Evolutionary conservation across 148 eudicot species (phyloP).

Genomic region (Diospyros kaki): DNA sequence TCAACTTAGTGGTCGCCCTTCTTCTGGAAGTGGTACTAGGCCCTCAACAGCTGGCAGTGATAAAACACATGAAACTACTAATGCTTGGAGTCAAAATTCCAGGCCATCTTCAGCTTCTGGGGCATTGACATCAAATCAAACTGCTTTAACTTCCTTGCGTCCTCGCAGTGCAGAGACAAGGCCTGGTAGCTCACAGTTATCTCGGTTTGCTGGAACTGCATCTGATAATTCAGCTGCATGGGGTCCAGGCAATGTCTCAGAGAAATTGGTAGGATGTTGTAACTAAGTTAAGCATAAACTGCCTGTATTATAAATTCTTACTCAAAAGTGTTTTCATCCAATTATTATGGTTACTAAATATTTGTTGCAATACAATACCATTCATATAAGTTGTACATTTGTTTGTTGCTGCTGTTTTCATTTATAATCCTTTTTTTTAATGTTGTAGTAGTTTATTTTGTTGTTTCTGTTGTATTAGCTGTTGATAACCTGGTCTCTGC

Average conservation of each 20-base stretch:
- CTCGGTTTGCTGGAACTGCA: conserved; percentile 83
- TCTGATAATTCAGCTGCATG: conserved; percentile 53
- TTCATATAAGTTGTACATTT: not conserved
- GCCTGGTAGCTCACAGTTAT: conserved; percentile 89
- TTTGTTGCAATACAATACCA: not conserved
- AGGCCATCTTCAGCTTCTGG: conserved; percentile 97
- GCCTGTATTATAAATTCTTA: not conserved
- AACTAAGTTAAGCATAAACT: not conserved
- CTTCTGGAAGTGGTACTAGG: conserved; percentile 82
- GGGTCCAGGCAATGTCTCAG: conserved; percentile 50
- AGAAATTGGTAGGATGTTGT: conserved; percentile 55
- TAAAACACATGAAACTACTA: conserved; percentile 50
- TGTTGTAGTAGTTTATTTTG: not conserved
- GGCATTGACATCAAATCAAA: conserved; percentile 53
- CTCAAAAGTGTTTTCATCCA: not conserved
- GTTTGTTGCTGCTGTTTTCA: not conserved
- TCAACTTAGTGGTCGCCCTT: conserved; percentile 80
- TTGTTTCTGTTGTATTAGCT: conserved; percentile 1
- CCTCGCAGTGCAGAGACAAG: conserved; percentile 94
- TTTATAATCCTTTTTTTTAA: not conserved
- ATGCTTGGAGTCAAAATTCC: conserved; percentile 76
- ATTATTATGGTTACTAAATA: not conserved
- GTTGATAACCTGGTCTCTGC: conserved; percentile 4
- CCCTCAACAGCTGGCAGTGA: conserved; percentile 97
- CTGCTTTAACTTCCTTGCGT: conserved; percentile 56